phyloP scores from a whole-genome alignment of 139 green algal species.

The Chlamydomonas eustigma region DNA sequence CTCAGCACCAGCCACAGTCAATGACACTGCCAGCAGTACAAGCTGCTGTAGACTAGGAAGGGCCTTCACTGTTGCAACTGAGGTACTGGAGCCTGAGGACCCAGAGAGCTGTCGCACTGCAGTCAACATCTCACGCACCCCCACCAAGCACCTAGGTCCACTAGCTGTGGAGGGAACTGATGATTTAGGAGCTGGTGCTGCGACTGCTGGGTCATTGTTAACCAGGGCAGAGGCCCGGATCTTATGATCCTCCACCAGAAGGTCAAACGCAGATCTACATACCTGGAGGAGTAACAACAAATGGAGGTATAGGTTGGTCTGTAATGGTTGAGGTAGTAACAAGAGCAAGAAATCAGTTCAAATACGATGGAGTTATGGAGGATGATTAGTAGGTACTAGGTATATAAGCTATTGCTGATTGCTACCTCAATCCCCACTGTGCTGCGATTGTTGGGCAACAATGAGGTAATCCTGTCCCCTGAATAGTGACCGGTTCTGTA shows the following conservation, averaged over 20 bases:
- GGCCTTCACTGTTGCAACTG: slow-evolving; percentile 16
- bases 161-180: not conserved
- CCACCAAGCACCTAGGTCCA: slow-evolving; percentile 4
- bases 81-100: not conserved
- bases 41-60: slow-evolving; percentile 37
- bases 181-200: slow-evolving; percentile 9
- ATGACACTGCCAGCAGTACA: slow-evolving; percentile 24
- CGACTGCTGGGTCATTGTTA: not conserved
- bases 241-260: slow-evolving; percentile 19
- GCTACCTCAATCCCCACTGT: too few species aligned
- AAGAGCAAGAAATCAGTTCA: too few species aligned
- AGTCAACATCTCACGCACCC: slow-evolving; percentile 17
- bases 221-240: too few species aligned
- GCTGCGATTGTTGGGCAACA: too few species aligned
- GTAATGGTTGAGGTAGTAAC: too few species aligned
- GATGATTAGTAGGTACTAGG: too few species aligned
- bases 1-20: slow-evolving; percentile 11
- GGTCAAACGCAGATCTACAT: slow-evolving; percentile 21
- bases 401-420: too few species aligned
- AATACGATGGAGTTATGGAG: too few species aligned
- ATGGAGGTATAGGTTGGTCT: too few species aligned
- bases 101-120: slow-evolving; percentile 14
- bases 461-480: too few species aligned
- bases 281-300: too few species aligned
- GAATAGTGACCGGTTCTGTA: too few species aligned